Base-by-base conservation (phyloP, 768 basidiomycete genomes). In the Russula lepida region DNA sequence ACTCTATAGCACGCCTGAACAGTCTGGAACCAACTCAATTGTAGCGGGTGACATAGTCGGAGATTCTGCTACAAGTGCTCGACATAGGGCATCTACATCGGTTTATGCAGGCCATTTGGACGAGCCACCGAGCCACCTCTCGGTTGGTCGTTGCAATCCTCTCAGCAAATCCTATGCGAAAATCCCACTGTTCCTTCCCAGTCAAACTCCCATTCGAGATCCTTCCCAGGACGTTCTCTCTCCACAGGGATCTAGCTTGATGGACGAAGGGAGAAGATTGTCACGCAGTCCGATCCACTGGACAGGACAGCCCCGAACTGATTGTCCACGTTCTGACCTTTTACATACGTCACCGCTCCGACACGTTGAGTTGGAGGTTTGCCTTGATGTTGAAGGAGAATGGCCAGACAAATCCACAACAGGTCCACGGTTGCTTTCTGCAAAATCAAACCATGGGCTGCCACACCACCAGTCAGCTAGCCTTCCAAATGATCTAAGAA, bases 161-260 rank as follows among this genome's bases (percentile, higher is more conserved):
- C 30, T 19, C 6, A 28, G 21, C 5, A 35, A 19, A 25, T 12
- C 55, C 30, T 35, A 44, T 52, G 33, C 32, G 19, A 62, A 52
- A 52, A 13, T 51, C 1, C 60, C 60, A 25, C 27, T 62, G 1
- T 62, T 62, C 43, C 51, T 62, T 12, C 60, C 60, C 21, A 52
- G 55, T 47, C 49, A 62, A 62, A 62, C 60, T 1, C 60, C 60
- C 33, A 52, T 37, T 37, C 55, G 60, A 27, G 55, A 46, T 13
- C 8, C 21, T 43, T 44, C 49, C 6, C 60, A 7, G 41, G 25
- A 23, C n/a, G 15, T 27, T 19, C 23, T 35, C 25, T 35, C 60
- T 11, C 32, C 41, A 11, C 55, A 23, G 7, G 25, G 25, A 33
- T 25, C 33, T 23, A 12, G 35, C 23, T 15, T 23, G 12, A 30